Conservation (phyloP, 805 yeast genomes). For the Yarrowia keelungensis region DNA sequence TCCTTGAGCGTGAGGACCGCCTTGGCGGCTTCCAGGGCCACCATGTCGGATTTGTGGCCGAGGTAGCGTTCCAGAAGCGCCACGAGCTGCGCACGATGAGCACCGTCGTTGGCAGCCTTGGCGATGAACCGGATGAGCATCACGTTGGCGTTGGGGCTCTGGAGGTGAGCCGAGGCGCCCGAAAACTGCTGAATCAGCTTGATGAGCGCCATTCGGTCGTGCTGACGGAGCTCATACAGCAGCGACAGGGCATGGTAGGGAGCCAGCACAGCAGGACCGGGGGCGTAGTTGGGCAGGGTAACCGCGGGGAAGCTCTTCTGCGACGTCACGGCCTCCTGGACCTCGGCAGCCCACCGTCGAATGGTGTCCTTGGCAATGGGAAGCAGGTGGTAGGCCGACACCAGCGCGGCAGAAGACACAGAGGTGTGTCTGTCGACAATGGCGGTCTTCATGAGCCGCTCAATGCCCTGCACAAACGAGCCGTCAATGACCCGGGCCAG, state of each 20-base stretch:
- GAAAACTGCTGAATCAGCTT: constrained; percentile 83
- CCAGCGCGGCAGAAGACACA: constrained; percentile 91
- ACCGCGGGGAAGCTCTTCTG: constrained; percentile 53
- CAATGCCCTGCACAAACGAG: constrained; percentile 86
- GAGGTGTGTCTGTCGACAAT: constrained; percentile 89
- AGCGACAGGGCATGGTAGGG: constrained; percentile 97
- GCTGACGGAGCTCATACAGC: constrained; percentile 83
- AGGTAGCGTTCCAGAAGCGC: constrained; percentile 74
- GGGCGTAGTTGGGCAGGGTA: constrained; percentile 45
- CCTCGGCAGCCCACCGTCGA: constrained; percentile 91
- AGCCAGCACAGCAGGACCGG: constrained; percentile 69
- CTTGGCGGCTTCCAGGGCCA: constrained; percentile 90
- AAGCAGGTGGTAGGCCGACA: constrained; percentile 85
- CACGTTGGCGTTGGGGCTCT: constrained; percentile 81
- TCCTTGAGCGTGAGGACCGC: constrained; percentile 63
- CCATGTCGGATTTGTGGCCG: constrained; percentile 84
- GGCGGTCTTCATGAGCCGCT: constrained; percentile 88
- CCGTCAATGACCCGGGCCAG: constrained; percentile 87
- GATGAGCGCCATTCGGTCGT: constrained; percentile 92
- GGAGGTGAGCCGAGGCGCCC: constrained; percentile 62
- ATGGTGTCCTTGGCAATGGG: constrained; percentile 92
- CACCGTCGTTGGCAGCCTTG: constrained; percentile 74
- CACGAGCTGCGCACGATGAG: constrained; percentile 64
- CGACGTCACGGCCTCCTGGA: constrained; percentile 84
- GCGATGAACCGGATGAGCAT: constrained; percentile 84